Evolutionary conservation across 2,329 filamentous ascomycete genomes (phyloP).

Genomic region (Venturia pyrina): DNA sequence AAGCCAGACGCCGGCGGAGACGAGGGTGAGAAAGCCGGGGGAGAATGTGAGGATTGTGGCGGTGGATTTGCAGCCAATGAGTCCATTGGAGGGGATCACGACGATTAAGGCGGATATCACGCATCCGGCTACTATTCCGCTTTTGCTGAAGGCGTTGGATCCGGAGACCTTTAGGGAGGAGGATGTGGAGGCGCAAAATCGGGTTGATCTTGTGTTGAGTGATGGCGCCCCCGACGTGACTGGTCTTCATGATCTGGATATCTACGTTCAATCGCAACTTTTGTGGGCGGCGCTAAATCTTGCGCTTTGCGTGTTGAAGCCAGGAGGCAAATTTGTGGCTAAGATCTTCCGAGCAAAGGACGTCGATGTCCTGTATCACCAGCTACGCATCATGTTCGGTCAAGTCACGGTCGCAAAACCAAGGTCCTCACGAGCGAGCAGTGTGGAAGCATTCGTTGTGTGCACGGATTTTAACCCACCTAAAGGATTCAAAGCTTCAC

Average conservation of each 20-base stretch:
- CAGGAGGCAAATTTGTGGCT: constrained; percentile 91
- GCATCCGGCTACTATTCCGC: constrained; percentile 86
- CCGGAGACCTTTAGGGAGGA: constrained; percentile 40
- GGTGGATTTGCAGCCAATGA: constrained; percentile 94
- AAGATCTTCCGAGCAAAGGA: constrained; percentile 95
- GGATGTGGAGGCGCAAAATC: constrained; percentile 49
- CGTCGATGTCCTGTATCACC: constrained; percentile 90
- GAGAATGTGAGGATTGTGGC: constrained; percentile 86
- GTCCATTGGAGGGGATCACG: constrained; percentile 81
- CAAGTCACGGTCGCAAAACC: constrained; percentile 88
- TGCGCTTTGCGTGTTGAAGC: constrained; percentile 81
- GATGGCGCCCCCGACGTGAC: constrained; percentile 96
- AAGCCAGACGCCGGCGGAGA: neutral
- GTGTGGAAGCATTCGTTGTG: constrained; percentile 93
- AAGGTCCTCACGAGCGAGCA: constrained; percentile 86
- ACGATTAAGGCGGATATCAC: constrained; percentile 94
- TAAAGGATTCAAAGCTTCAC: constrained; percentile 60
- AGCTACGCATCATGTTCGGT: constrained; percentile 84
- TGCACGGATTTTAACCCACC: constrained; percentile 84
- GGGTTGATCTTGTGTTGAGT: constrained; percentile 87
- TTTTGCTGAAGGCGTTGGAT: constrained; percentile 77
- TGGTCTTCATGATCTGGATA: constrained; percentile 91
- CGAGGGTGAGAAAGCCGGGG: constrained; percentile 32
- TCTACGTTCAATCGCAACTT: constrained; percentile 93
- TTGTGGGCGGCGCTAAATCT: constrained; percentile 91